Conservation (phyloP, 768 basidiomycete species). For the Sistotremastrum niveocremeum region DNA sequence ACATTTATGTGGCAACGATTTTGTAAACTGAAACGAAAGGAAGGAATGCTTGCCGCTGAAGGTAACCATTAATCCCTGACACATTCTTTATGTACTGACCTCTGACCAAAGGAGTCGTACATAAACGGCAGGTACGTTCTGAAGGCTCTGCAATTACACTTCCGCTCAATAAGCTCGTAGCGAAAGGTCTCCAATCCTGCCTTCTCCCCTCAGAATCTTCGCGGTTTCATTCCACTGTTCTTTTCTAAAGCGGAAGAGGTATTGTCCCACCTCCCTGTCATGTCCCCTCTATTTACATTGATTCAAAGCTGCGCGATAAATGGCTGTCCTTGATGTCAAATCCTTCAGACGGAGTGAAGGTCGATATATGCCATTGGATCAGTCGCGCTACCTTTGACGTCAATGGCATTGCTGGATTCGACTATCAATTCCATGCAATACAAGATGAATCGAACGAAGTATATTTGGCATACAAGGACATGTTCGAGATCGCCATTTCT, state of each 20-base stretch:
- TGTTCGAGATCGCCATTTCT: conserved; percentile 64
- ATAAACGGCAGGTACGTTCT: conserved; percentile 46
- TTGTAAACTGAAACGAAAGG: background rate
- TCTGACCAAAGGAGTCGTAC: conserved; percentile 19
- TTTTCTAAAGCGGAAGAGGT: conserved; percentile 55
- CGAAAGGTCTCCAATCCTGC: conserved; percentile 64
- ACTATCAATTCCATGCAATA: conserved; percentile 77
- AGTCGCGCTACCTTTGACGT: conserved; percentile 82
- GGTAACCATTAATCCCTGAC: conserved; percentile 24
- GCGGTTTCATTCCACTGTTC: conserved; percentile 55
- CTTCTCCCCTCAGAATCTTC: conserved; percentile 68
- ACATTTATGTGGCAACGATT: background rate
- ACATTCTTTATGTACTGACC: background rate
- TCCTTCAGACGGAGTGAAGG: conserved; percentile 15
- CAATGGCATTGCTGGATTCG: conserved; percentile 83
- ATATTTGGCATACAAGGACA: conserved; percentile 69
- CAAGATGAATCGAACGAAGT: conserved; percentile 67
- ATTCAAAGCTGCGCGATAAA: conserved; percentile 11
- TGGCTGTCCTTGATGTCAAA: conserved; percentile 7
- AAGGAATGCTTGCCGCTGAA: conserved; percentile 62
- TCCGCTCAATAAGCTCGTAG: conserved; percentile 6
- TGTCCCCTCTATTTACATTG: background rate
- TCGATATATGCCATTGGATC: conserved; percentile 75
- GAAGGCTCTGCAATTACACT: background rate
- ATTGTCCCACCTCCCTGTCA: background rate